phyloP scores from a whole-genome alignment of 1,139 yeast species.

The Wickerhamomyces sp. region DNA sequence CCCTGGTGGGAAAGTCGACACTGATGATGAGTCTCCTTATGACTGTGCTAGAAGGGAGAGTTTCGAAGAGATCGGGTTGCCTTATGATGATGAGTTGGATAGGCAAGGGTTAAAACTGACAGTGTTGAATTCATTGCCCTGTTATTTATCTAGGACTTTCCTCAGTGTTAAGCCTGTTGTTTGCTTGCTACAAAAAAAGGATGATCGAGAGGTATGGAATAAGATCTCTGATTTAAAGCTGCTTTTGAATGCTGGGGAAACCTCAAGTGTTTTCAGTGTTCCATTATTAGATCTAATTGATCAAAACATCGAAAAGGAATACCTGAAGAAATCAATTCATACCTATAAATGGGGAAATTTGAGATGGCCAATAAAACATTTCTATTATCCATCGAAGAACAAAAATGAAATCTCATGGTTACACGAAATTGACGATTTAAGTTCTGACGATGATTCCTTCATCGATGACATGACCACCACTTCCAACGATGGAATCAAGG shows the following conservation, averaged over 20 bases:
- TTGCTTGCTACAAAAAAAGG: slow-evolving; percentile 47
- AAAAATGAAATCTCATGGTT: slow-evolving; percentile 57
- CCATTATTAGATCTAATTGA: slow-evolving; percentile 58
- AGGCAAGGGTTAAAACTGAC: slow-evolving; percentile 51
- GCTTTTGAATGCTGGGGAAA: slow-evolving; percentile 65
- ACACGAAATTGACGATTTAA: slow-evolving; percentile 51
- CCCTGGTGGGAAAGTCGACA: slow-evolving; percentile 87
- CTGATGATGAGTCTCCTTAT: slow-evolving; percentile 59
- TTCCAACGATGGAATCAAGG: slow-evolving; percentile 38
- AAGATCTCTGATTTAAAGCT: slow-evolving; percentile 32
- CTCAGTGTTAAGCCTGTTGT: slow-evolving; percentile 80
- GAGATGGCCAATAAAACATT: slow-evolving; percentile 60
- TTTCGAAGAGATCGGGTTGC: slow-evolving; percentile 80
- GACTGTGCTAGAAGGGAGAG: slow-evolving; percentile 76
- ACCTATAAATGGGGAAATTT: slow-evolving; percentile 60
- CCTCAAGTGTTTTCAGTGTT: slow-evolving; percentile 61
- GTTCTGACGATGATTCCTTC: slow-evolving; percentile 48
- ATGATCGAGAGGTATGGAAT: slow-evolving; percentile 18
- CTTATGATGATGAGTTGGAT: slow-evolving; percentile 41
- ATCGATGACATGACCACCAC: slow-evolving; percentile 15
- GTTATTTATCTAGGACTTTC: slow-evolving; percentile 73
- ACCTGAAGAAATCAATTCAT: slow-evolving; percentile 29
- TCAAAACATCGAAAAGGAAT: slow-evolving; percentile 27
- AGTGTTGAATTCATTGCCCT: slow-evolving; percentile 57
- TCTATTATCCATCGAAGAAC: slow-evolving; percentile 53